These are phyloP conservation scores for Sphenostylis stenocarpa DNA, from an alignment of 306 rosid species.

Conservation along the genomic window DNA sequence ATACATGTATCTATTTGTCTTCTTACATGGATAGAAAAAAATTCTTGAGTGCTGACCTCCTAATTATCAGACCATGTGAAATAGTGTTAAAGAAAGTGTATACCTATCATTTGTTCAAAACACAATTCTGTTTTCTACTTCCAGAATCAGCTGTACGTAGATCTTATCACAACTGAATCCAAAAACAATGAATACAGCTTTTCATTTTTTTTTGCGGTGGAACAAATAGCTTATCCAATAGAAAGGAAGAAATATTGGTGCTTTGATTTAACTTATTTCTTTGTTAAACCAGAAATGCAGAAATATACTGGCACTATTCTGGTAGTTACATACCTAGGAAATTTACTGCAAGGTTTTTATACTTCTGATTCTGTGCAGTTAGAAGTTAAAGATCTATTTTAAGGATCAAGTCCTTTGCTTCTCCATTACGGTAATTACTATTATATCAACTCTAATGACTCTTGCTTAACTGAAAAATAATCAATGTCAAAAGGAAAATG, in stretches of 20 bases:
- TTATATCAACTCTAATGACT: neutral
- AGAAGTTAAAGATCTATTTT: neutral
- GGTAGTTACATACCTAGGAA: neutral
- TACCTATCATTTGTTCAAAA: constrained; percentile 1
- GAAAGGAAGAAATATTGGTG: neutral
- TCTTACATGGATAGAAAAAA: constrained; percentile 19
- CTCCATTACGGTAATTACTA: neutral
- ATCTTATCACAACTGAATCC: constrained; percentile 10
- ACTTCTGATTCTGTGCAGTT: neutral
- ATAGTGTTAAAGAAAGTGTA: constrained; percentile 17
- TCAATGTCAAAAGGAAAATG: neutral
- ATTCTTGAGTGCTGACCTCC: constrained; percentile 29
- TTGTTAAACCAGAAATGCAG: neutral
- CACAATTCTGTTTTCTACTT: neutral
- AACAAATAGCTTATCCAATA: constrained; percentile 17
- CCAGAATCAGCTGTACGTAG: constrained; percentile 14
- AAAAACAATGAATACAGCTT: constrained; percentile 14
- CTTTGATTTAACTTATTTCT: constrained; percentile 11
- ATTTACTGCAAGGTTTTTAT: neutral
- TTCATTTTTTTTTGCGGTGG: neutral
- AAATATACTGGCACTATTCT: neutral
- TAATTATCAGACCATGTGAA: constrained; percentile 19
- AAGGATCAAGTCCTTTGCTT: neutral
- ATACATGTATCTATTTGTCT: constrained; percentile 21
- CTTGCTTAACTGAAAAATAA: neutral